Percentiles rank a stretch among this genome's conserved stretches.
Evolutionary conservation across 441 rosid species (phyloP).

Genomic region (Jatropha podagrica): DNA sequence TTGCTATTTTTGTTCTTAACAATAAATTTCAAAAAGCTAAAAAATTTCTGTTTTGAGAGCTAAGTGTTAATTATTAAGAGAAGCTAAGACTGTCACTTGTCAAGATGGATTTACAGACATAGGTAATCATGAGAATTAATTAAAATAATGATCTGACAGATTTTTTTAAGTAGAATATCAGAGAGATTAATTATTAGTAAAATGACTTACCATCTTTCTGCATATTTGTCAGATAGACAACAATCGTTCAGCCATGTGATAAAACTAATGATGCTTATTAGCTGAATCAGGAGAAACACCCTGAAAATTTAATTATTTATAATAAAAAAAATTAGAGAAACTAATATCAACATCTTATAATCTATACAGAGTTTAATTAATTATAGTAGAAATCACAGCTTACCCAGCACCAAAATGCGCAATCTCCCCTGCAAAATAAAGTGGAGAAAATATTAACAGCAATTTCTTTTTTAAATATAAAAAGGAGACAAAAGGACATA

Average conservation of each 20-base stretch:
- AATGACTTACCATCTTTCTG: constrained; percentile 61
- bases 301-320: constrained; percentile 36
- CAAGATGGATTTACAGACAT: too few species aligned
- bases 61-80: too few species aligned
- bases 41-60: too few species aligned
- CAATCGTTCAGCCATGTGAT: constrained; percentile 86
- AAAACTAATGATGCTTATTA: constrained; percentile 88
- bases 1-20: too few species aligned
- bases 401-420: constrained; percentile 99
- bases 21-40: too few species aligned
- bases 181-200: too few species aligned
- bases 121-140: neutral
- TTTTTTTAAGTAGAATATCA: too few species aligned
- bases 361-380: neutral
- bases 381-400: neutral
- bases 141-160: neutral
- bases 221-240: constrained; percentile 58
- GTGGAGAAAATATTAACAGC: neutral
- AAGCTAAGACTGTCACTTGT: too few species aligned
- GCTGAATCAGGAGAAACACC: constrained; percentile 93
- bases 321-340: constrained; percentile 4
- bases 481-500: constrained; percentile 4
- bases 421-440: constrained; percentile 70
- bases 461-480: too few species aligned
- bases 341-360: neutral